phyloP scores from a whole-genome alignment of 2,329 filamentous ascomycete genomes.

The Colletotrichum endophyticum region DNA sequence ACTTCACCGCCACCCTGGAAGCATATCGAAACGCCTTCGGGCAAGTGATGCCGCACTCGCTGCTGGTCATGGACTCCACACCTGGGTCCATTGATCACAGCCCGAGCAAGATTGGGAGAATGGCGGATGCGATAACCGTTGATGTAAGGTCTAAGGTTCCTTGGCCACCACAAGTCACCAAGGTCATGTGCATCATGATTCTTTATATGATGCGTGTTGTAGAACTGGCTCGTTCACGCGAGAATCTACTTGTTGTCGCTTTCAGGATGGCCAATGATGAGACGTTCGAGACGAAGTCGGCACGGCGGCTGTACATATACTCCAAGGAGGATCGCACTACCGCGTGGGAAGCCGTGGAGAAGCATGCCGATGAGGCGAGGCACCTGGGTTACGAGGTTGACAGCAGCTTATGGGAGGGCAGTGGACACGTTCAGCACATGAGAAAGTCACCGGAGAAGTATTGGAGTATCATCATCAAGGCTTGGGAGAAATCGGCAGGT shows the following conservation, averaged over 20 bases:
- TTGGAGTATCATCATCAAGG: conserved; percentile 49
- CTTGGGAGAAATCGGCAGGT: conserved; percentile 28
- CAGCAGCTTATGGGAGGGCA: conserved; percentile 59
- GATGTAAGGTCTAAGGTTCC: conserved; percentile 51
- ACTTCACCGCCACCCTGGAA: conserved; percentile 53
- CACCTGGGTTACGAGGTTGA: conserved; percentile 53
- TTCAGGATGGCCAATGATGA: not conserved
- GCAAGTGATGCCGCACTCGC: conserved; percentile 45
- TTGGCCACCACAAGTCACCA: conserved; percentile 52
- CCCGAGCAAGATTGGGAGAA: conserved; percentile 41
- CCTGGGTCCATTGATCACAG: conserved; percentile 41
- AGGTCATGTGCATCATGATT: conserved; percentile 47
- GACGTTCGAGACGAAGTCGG: not conserved
- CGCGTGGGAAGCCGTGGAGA: conserved; percentile 57
- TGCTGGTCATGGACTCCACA: conserved; percentile 57
- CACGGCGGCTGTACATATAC: conserved; percentile 5
- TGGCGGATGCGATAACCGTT: conserved; percentile 59
- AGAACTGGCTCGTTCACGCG: not conserved
- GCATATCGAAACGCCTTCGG: conserved; percentile 37
- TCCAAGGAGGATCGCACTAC: conserved; percentile 43
- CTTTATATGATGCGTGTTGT: conserved; percentile 36
- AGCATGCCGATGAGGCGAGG: conserved; percentile 53
- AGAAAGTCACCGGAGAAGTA: conserved; percentile 60
- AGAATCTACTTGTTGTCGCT: not conserved
- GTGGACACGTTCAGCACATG: conserved; percentile 66